Percentiles rank a stretch among this genome's conserved stretches.
Conservation (phyloP, 192 early-diverging fungal genomes). For the Dimargaris cristalligena region DNA sequence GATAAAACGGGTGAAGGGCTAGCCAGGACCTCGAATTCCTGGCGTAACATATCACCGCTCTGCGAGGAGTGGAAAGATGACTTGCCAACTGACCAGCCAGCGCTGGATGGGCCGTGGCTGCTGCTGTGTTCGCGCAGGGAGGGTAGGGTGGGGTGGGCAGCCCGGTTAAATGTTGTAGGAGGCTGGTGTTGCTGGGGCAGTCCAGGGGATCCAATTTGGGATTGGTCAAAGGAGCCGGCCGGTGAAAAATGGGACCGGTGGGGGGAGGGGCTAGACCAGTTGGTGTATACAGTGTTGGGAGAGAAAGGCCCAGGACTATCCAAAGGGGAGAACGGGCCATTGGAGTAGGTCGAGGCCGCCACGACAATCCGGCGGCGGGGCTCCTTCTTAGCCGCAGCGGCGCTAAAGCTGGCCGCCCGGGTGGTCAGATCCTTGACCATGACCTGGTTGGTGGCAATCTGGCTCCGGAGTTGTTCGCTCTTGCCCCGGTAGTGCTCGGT, state of each 20-base stretch:
- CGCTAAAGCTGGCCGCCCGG: neutral
- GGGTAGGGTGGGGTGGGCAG: neutral
- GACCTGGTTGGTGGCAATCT: slow-evolving; percentile 4
- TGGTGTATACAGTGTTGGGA: neutral
- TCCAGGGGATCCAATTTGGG: no score
- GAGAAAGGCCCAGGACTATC: neutral
- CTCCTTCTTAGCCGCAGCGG: neutral
- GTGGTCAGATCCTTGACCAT: neutral
- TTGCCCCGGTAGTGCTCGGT: slow-evolving; percentile 4
- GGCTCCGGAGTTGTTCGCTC: slow-evolving; percentile 1
- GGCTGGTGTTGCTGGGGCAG: neutral
- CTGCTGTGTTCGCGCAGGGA: neutral
- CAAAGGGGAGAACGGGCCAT: neutral
- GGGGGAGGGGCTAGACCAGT: neutral
- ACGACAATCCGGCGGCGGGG: slow-evolving; percentile 3
- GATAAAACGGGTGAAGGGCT: neutral
- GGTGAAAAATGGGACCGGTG: neutral
- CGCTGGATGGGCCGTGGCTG: neutral
- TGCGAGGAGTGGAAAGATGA: neutral
- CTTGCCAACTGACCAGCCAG: neutral
- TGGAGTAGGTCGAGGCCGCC: neutral
- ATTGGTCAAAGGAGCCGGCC: neutral
- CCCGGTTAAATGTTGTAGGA: neutral
- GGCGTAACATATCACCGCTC: neutral
- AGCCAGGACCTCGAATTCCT: neutral